phyloP scores from a whole-genome alignment of 108 stramenopile genomes.

The Parietichytrium sp. region DNA sequence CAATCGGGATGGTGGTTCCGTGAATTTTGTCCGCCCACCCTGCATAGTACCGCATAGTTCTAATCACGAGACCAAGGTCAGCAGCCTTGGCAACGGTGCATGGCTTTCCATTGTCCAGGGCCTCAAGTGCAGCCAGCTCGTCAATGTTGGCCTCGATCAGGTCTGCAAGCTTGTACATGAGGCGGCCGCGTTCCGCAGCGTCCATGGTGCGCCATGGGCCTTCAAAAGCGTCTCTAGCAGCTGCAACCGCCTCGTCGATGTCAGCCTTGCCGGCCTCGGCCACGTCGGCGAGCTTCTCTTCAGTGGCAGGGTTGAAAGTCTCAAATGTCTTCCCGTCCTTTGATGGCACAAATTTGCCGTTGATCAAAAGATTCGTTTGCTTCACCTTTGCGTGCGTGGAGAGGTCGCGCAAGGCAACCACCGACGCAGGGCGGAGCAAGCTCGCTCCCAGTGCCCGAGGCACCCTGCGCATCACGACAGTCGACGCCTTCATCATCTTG shows the following conservation, averaged over 20 bases:
- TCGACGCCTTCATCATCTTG: too few species aligned
- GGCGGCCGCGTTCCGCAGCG: neutral
- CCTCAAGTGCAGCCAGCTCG: neutral
- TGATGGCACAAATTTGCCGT: neutral
- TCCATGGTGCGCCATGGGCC: neutral
- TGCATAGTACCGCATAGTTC: slow-evolving; percentile 58
- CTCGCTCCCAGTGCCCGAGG: too few species aligned
- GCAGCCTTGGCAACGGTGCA: neutral
- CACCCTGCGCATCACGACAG: too few species aligned
- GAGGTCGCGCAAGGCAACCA: too few species aligned
- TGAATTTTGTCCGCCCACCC: slow-evolving; percentile 66
- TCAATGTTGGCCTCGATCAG: neutral
- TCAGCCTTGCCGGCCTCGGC: neutral
- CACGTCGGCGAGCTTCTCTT: neutral
- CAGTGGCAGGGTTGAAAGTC: neutral
- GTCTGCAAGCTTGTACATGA: neutral
- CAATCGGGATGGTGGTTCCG: slow-evolving; percentile 48
- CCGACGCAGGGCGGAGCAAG: too few species aligned
- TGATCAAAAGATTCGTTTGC: neutral
- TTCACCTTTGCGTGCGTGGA: too few species aligned
- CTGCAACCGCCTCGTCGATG: neutral
- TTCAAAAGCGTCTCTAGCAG: neutral
- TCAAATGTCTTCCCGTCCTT: neutral
- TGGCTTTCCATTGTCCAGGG: neutral
- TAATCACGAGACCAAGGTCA: slow-evolving; percentile 56